Evolutionary conservation across 352 stramenopile species (phyloP).

Genomic region (Pythium myriotylum): DNA sequence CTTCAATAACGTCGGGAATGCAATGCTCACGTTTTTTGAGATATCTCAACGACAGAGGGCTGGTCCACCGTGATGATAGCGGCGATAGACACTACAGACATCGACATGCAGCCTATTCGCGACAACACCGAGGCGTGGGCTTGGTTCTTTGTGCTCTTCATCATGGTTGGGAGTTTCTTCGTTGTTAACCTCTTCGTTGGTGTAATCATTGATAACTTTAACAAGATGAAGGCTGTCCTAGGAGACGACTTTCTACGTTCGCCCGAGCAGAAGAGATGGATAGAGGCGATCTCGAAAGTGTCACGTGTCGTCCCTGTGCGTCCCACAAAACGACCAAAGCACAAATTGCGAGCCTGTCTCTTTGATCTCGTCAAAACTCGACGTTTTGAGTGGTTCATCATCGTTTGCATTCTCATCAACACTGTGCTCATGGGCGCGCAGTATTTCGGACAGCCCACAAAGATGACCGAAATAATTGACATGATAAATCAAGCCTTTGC

Average conservation of each 20-base stretch:
- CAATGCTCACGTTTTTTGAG: constrained; percentile 86
- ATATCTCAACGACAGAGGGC: constrained; percentile 92
- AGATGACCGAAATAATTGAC: constrained; percentile 60
- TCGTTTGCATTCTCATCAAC: constrained; percentile 89
- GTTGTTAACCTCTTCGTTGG: constrained; percentile 93
- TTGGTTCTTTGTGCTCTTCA: constrained; percentile 91
- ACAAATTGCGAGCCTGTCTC: constrained; percentile 38
- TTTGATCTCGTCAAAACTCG: constrained; percentile 47
- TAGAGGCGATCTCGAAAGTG: constrained; percentile 29
- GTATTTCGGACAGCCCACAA: constrained; percentile 58
- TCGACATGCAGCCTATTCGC: constrained; percentile 90
- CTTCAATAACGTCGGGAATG: constrained; percentile 81
- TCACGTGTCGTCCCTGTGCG: constrained; percentile 5
- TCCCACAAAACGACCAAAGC: constrained; percentile 44
- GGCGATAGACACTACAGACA: constrained; percentile 83
- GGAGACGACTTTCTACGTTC: constrained; percentile 74
- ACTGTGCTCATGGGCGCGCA: constrained; percentile 81
- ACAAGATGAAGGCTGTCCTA: constrained; percentile 70
- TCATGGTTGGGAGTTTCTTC: constrained; percentile 90
- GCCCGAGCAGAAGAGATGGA: constrained; percentile 72
- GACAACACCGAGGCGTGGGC: constrained; percentile 75
- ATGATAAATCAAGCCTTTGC: constrained; percentile 84
- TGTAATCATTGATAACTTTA: constrained; percentile 95
- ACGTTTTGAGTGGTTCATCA: constrained; percentile 78
- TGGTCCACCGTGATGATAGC: constrained; percentile 90